Conservation (phyloP, 352 stramenopile genomes). For the Stephanocyclus meneghinianus region DNA sequence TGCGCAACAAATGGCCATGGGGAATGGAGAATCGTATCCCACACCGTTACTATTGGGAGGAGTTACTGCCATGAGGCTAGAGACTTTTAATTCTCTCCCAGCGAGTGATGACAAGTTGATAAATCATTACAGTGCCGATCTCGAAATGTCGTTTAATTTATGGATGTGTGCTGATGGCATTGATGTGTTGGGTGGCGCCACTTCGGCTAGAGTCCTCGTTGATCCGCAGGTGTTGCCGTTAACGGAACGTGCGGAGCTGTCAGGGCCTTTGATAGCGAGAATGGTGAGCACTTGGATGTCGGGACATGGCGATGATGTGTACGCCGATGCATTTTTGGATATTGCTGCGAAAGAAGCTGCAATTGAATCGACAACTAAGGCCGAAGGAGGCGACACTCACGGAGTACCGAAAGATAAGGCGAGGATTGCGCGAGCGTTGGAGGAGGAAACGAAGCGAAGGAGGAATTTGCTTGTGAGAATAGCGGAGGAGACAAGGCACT, state of each 20-base stretch:
- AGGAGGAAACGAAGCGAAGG: constrained; percentile 30
- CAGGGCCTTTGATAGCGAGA: constrained; percentile 42
- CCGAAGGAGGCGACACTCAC: background rate
- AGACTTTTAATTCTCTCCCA: constrained; percentile 67
- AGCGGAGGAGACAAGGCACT: constrained; percentile 42
- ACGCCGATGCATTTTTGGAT: constrained; percentile 48
- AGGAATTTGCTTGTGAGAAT: constrained; percentile 54
- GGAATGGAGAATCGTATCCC: constrained; percentile 65
- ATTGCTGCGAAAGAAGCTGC: constrained; percentile 22
- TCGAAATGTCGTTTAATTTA: constrained; percentile 75
- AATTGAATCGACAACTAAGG: constrained; percentile 3
- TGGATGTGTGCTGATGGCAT: constrained; percentile 82
- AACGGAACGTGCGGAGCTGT: constrained; percentile 25
- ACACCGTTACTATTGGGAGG: constrained; percentile 57
- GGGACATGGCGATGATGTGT: constrained; percentile 48
- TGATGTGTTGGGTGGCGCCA: constrained; percentile 54
- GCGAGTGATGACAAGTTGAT: constrained; percentile 38
- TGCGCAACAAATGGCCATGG: constrained; percentile 55
- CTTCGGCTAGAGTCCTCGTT: constrained; percentile 27
- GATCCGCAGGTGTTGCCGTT: constrained; percentile 20
- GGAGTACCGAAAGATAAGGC: constrained; percentile 11
- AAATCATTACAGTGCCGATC: constrained; percentile 60
- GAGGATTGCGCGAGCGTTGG: constrained; percentile 14
- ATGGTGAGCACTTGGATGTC: constrained; percentile 72
- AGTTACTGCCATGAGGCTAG: constrained; percentile 61